Evolutionary conservation across 2,329 filamentous ascomycete genomes (phyloP), one percentile per base, ranked within the genome.

Genomic region (Aaosphaeria arxii): DNA sequence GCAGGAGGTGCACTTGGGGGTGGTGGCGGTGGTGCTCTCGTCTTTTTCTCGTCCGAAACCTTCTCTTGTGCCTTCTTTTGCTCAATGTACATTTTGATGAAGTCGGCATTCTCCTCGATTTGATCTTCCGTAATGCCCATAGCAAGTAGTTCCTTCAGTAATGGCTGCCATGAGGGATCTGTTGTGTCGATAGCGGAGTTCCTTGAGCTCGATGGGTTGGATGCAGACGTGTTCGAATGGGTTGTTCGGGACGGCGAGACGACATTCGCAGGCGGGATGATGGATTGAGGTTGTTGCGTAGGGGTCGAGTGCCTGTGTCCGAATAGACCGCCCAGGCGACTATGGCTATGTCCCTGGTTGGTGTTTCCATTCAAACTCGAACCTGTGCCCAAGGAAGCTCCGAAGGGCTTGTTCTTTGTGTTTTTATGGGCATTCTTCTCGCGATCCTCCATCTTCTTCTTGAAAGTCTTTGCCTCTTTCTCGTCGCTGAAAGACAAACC

Each of bases 401-500:
- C 73, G 61, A 95, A 96, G 0, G 88, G 86, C 32, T 88, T 92
- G 53, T 84, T 80, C 68, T 78, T 85, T 3, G 91, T 96, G 53
- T 86, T 85, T 75, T 95, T 95, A 74, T 87, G 92, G 38, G 91
- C 92, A 73, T 92, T 91, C 81, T 95, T 96, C 74, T 97, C 91
- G 56, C 91, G 82, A 66, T 96, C 91, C 60, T 94, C 87, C 82
- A 99, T 89, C 78, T 96, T 97, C 80, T 96, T 96, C 72, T 91
- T 86, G 75, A 99, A 97, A 50, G 89, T 88, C 74, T 89, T 95
- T 32, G 94, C 94, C 75, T 99, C 94, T 73, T 96, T 97, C 76
- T 97, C 94, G 70, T 97, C 94, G 52, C 87, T 85, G 64, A 99
- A 99, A 28, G 90, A 96, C 51, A 99, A 75, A 1, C 86, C 94